Conservation (phyloP, 2,329 filamentous ascomycete species). For the Colletotrichum sp. region DNA sequence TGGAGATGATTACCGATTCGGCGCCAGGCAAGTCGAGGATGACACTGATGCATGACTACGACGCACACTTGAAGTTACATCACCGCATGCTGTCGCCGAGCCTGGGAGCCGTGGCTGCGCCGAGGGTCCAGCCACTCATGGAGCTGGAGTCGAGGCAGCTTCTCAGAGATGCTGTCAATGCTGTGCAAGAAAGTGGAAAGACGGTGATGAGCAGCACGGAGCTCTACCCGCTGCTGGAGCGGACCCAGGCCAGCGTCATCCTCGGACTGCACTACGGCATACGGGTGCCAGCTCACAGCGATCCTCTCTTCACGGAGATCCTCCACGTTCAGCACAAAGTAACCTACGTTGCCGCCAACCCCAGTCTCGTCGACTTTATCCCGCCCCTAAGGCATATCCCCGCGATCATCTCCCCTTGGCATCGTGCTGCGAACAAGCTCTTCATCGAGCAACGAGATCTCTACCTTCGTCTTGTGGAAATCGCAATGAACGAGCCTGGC, state of each 20-base stretch:
- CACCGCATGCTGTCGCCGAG: slow-evolving; percentile 42
- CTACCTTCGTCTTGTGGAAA: slow-evolving; percentile 29
- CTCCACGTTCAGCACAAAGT: slow-evolving; percentile 31
- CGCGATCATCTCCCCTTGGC: slow-evolving; percentile 37
- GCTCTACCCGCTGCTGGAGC: slow-evolving; percentile 36
- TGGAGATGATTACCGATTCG: slow-evolving; percentile 28
- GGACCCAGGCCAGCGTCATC: slow-evolving; percentile 40
- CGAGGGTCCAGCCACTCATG: slow-evolving; percentile 44
- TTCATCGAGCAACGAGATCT: slow-evolving; percentile 33
- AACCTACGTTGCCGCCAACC: slow-evolving; percentile 25
- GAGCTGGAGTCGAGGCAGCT: slow-evolving; percentile 52
- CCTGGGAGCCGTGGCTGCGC: slow-evolving; percentile 30
- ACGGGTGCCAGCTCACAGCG: slow-evolving; percentile 31
- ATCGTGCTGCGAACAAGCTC: slow-evolving; percentile 31
- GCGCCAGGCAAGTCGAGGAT: slow-evolving; percentile 22
- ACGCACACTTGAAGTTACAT: slow-evolving; percentile 40
- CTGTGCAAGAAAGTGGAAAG: background rate
- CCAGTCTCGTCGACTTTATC: slow-evolving; percentile 45
- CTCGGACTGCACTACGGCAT: slow-evolving; percentile 41
- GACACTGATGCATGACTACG: slow-evolving; percentile 36
- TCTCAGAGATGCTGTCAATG: slow-evolving; percentile 42
- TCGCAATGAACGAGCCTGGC: slow-evolving; percentile 22
- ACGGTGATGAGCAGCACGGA: slow-evolving; percentile 20
- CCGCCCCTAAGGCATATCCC: slow-evolving; percentile 47
- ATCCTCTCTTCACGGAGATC: slow-evolving; percentile 27